A percentile compares a stretch with the other conserved stretches of the same genome.
phyloP scores from a whole-genome alignment of 2,329 filamentous ascomycete genomes.

The Botryotinia convoluta region DNA sequence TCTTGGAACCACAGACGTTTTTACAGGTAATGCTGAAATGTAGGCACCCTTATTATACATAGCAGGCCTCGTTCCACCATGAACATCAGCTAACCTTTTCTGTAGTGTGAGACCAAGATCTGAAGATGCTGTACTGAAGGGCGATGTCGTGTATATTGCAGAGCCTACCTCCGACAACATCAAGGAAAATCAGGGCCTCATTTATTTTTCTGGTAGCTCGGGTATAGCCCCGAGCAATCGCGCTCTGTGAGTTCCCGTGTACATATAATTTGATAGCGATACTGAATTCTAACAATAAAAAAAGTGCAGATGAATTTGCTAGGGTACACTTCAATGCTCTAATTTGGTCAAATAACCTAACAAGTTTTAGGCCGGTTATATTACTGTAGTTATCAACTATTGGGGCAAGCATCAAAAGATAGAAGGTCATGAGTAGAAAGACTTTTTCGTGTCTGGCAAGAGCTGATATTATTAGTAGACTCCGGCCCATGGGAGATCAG shows the following conservation, averaged over 20 bases:
- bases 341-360: background rate
- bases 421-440: background rate
- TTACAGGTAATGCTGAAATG: background rate
- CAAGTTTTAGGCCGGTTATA: background rate
- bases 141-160: background rate
- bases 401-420: background rate
- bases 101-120: background rate
- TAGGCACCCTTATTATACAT: background rate
- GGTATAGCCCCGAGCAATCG: background rate
- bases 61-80: background rate
- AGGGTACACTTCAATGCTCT: background rate
- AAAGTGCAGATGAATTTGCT: slow-evolving; percentile 8
- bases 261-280: background rate
- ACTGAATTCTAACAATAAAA: background rate
- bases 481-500: background rate
- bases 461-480: background rate
- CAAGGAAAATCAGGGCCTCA: background rate
- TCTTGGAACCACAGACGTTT: background rate
- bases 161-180: background rate
- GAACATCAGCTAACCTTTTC: background rate
- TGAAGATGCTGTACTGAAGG: background rate
- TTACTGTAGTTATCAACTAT: background rate
- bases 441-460: background rate
- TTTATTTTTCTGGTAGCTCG: background rate
- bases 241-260: background rate